phyloP scores from a whole-genome alignment of 176 grass and related monocot genomes.

The Themeda triandra region DNA sequence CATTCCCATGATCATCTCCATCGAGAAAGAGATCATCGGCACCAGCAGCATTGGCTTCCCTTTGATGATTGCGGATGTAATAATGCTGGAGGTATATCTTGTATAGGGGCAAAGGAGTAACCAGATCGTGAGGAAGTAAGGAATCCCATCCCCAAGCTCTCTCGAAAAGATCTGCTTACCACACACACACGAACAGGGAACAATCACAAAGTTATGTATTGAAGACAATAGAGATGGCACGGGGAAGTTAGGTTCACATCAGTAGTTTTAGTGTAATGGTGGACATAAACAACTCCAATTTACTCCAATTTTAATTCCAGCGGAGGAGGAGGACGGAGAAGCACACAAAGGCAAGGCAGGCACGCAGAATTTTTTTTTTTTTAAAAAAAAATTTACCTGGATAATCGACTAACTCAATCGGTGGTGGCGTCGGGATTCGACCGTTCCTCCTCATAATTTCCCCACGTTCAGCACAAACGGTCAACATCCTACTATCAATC shows the following conservation, averaged over 20 bases:
- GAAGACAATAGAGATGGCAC: too few species aligned
- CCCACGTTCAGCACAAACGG: background rate
- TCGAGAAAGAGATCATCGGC: background rate
- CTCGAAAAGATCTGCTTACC: background rate
- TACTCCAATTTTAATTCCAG: background rate
- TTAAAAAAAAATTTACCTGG: background rate
- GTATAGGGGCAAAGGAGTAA: background rate
- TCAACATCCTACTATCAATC: background rate
- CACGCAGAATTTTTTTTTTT: too few species aligned
- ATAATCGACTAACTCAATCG: background rate
- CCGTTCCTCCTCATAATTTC: background rate
- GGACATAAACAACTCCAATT: background rate
- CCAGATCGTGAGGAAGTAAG: background rate
- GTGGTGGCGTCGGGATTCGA: background rate
- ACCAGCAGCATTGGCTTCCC: too few species aligned
- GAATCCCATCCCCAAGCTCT: background rate
- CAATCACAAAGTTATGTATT: too few species aligned
- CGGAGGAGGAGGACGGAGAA: background rate
- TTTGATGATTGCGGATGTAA: background rate
- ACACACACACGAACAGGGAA: too few species aligned
- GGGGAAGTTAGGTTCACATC: too few species aligned
- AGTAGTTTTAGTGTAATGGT: too few species aligned
- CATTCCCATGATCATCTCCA: background rate
- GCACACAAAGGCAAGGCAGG: too few species aligned
- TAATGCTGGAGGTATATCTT: background rate